Percentiles rank a stretch among this genome's conserved stretches.
These are phyloP conservation scores for Exutisphaerella laricina DNA, from an alignment of 2,329 filamentous ascomycete genomes.

Conservation along the genomic window DNA sequence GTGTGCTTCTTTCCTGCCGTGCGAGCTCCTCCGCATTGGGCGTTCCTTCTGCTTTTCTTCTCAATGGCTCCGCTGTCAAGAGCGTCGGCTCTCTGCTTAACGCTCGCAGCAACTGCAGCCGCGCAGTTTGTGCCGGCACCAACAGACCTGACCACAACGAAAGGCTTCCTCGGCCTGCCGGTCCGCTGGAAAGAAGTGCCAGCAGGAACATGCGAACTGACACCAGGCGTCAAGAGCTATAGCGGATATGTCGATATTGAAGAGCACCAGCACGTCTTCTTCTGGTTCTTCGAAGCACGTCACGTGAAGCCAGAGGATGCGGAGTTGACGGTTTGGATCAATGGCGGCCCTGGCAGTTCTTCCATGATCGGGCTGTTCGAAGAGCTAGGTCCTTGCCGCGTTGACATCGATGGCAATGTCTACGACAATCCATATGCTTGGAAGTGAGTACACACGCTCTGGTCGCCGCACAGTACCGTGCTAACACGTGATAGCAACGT, in stretches of 20 bases:
- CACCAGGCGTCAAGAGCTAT: slow-evolving; percentile 47
- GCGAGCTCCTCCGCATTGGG: no score
- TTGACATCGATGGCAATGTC: slow-evolving; percentile 44
- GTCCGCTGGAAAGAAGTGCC: slow-evolving; percentile 56
- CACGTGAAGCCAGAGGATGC: slow-evolving; percentile 44
- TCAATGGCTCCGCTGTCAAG: slow-evolving; percentile 8
- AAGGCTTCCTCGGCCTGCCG: slow-evolving; percentile 44
- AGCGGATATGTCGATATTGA: slow-evolving; percentile 36
- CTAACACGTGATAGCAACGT: slow-evolving; percentile 37
- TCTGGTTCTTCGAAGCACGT: slow-evolving; percentile 59
- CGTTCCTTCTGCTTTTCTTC: background rate
- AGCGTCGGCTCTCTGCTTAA: slow-evolving; percentile 7
- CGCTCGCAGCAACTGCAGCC: slow-evolving; percentile 5
- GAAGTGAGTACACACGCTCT: slow-evolving; percentile 37
- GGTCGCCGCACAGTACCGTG: background rate
- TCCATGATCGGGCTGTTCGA: slow-evolving; percentile 56
- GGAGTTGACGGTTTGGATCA: slow-evolving; percentile 57
- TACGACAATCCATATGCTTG: slow-evolving; percentile 59
- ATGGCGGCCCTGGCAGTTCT: slow-evolving; percentile 54
- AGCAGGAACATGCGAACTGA: slow-evolving; percentile 43
- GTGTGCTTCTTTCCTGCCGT: no score
- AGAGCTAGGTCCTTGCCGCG: slow-evolving; percentile 37
- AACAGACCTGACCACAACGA: slow-evolving; percentile 39
- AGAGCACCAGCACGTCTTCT: slow-evolving; percentile 49
- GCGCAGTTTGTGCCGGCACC: slow-evolving; percentile 45